These are phyloP conservation scores for Solidago caesia DNA, from an alignment of 129 eudicot genomes.

Conservation along the genomic window DNA sequence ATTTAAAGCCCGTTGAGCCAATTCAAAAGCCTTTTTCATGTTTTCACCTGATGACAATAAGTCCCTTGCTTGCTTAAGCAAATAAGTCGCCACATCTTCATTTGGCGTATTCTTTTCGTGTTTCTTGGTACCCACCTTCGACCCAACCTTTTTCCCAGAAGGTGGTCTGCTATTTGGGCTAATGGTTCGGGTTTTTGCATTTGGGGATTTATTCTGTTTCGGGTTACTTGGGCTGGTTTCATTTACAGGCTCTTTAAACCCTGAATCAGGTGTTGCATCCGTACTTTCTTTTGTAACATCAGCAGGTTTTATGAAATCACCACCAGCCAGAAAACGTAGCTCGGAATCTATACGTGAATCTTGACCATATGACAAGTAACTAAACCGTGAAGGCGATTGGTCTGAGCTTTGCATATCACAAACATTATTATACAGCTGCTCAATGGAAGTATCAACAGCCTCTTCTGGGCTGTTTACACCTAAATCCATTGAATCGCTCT, in stretches of 20 bases:
- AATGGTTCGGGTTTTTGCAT: slow-evolving; percentile 8
- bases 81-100: slow-evolving; percentile 54
- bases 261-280: slow-evolving; percentile 12
- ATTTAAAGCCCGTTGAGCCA: slow-evolving; percentile 66
- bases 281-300: slow-evolving; percentile 7
- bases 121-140: slow-evolving; percentile 24
- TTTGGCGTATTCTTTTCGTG: slow-evolving; percentile 34
- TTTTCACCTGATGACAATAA: slow-evolving; percentile 55
- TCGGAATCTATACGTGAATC: slow-evolving; percentile 86
- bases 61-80: slow-evolving; percentile 73
- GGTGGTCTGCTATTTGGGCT: slow-evolving; percentile 50
- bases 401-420: slow-evolving; percentile 93
- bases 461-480: slow-evolving; percentile 40
- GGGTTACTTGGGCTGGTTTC: background rate
- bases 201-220: slow-evolving; percentile 10
- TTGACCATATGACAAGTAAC: slow-evolving; percentile 72
- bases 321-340: slow-evolving; percentile 61
- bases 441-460: slow-evolving; percentile 59
- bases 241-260: slow-evolving; percentile 11
- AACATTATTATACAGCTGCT: slow-evolving; percentile 56
- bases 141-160: slow-evolving; percentile 29
- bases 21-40: slow-evolving; percentile 53
- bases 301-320: slow-evolving; percentile 36
- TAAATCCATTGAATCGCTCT: slow-evolving; percentile 61
- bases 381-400: slow-evolving; percentile 60